Percentiles rank a stretch among this genome's conserved stretches.
These are phyloP conservation scores for Panaeolus cyanescens DNA, from an alignment of 768 basidiomycete genomes.

Conservation along the genomic window DNA sequence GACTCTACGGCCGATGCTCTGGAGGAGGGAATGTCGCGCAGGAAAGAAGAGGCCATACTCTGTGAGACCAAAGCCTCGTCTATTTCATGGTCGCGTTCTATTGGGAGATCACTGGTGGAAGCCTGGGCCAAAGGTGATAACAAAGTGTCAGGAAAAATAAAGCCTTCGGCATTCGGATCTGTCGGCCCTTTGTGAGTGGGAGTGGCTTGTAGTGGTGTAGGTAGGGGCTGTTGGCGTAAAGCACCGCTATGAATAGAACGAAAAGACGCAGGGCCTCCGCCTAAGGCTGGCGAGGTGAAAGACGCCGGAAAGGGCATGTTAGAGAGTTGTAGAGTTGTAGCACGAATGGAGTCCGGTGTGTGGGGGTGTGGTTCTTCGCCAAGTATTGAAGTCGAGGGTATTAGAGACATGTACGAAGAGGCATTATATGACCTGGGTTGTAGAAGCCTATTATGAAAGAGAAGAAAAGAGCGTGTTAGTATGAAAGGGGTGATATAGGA, in stretches of 20 bases:
- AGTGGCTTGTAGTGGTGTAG: neutral
- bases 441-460: conserved; percentile 44
- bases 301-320: conserved; percentile 42
- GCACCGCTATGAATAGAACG: neutral
- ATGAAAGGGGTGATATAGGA: conserved; percentile 10
- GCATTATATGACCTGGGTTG: conserved; percentile 54
- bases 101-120: neutral
- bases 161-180: conserved; percentile 9
- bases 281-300: neutral
- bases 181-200: neutral
- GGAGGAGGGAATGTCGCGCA: conserved; percentile 16
- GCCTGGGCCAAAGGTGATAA: conserved; percentile 1
- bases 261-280: conserved; percentile 4
- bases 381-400: conserved; percentile 3
- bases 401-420: conserved; percentile 22
- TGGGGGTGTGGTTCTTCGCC: conserved; percentile 35
- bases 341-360: conserved; percentile 65
- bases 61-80: conserved; percentile 7
- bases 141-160: conserved; percentile 23
- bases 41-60: conserved; percentile 20
- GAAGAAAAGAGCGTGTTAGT: conserved; percentile 8
- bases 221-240: neutral
- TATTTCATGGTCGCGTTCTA: neutral
- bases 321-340: conserved; percentile 67
- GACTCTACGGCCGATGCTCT: conserved; percentile 11